Evolutionary conservation across 2,329 filamentous ascomycete species (phyloP), one percentile per base, ranked within the genome.

Genomic region (Teratosphaeria epicoccoides): DNA sequence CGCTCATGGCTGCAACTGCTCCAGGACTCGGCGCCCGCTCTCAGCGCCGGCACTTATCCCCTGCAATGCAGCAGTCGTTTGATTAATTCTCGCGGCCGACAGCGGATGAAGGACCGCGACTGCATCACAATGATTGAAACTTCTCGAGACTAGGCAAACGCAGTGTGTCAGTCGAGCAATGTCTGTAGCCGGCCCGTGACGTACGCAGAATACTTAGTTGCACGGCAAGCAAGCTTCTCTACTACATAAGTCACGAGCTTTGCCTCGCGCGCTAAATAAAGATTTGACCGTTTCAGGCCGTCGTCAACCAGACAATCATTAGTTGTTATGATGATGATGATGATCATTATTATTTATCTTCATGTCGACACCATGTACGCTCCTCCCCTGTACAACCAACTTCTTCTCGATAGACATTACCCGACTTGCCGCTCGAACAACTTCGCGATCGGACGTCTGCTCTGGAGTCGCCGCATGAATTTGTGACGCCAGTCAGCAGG

Each of bases 1-100:
- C 88, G 74, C 89, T 88, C 89, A 96, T 96, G 70, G 67, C 77
- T 55, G 46, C 4, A 43, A 40, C 25, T 46, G 7, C 7, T 12
- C 12, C 26, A 17, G 33, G 33, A 40, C 33, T 40, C 33, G 33
- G n/a, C 33, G n/a, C 33, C 33, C n/a, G 33, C 33, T 40, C 33
- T 40, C 33, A 17, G 14, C 33, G 33, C 23, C 20, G 43, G 23
- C 43, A 46, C 22, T 22, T 22, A 50, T 24, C 11, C 17, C 44
- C 24, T 37, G 51, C 20, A 37, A 43, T 50, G 54, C 49, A 47
- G 49, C 52, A 49, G 50, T 50, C 44, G 51, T 47, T 52, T 45
- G 53, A 49, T 40, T 40, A 14, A 17, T 17, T 22, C 20, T 14
- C 33, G 33, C 33, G 33, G 33, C 33, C 33, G n/a, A 40, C 33